phyloP scores from a whole-genome alignment of 345 rosid genomes.

The Rhizophora mangle region DNA sequence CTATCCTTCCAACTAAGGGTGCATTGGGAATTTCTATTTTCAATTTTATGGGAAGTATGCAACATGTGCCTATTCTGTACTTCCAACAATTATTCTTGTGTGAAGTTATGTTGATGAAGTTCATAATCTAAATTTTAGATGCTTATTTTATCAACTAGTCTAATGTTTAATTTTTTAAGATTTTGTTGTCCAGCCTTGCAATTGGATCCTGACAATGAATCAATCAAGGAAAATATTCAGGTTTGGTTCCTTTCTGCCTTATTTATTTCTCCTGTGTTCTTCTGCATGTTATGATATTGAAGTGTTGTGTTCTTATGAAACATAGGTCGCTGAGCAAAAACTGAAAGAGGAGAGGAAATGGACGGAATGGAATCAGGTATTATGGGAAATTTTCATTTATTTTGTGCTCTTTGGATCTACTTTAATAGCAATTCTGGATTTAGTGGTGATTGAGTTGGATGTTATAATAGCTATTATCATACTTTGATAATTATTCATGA shows the following conservation, averaged over 20 bases:
- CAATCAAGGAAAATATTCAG: slow-evolving; percentile 73
- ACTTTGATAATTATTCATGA: too few species aligned
- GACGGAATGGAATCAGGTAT: slow-evolving; percentile 53
- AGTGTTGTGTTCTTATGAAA: slow-evolving; percentile 14
- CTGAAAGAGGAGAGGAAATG: slow-evolving; percentile 53
- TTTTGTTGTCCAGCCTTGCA: slow-evolving; percentile 57
- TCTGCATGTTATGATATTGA: slow-evolving; percentile 2
- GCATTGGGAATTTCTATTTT: too few species aligned
- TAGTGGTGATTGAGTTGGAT: too few species aligned
- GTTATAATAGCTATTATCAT: too few species aligned
- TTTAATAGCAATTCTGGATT: too few species aligned
- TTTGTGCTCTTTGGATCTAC: too few species aligned
- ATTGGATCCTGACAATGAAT: slow-evolving; percentile 69
- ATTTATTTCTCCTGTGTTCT: not conserved
- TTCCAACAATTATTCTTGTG: too few species aligned
- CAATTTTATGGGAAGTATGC: too few species aligned
- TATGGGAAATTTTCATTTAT: not conserved
- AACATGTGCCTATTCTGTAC: too few species aligned
- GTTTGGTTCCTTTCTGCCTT: slow-evolving; percentile 32
- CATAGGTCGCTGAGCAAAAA: slow-evolving; percentile 67
- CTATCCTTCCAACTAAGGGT: too few species aligned
- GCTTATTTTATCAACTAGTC: not conserved
- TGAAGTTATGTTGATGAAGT: not conserved
- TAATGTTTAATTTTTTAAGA: slow-evolving; percentile 9
- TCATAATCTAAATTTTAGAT: not conserved